A percentile compares a stretch with the other conserved stretches of the same genome.
phyloP scores from a whole-genome alignment of 139 green algal genomes.

The Chlamydomonas incerta region DNA sequence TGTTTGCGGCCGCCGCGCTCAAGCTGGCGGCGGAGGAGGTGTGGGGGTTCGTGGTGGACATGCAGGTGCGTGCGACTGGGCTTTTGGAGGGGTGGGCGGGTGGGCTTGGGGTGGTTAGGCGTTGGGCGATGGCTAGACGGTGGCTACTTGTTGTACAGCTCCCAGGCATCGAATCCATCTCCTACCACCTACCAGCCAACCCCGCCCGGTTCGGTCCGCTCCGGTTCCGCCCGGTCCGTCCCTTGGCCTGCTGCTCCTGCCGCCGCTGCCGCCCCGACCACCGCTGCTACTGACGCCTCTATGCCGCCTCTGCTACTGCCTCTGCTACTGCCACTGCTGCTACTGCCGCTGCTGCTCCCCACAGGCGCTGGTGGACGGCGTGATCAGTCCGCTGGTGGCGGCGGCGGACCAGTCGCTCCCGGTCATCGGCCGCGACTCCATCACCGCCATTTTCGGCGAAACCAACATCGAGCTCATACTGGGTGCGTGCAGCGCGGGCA shows the following conservation, averaged over 20 bases:
- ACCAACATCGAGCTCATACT: slow-evolving; percentile 34
- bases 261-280: too few relatives aligned
- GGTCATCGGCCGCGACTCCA: slow-evolving; percentile 21
- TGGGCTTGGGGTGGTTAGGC: background rate
- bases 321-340: too few relatives aligned
- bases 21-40: slow-evolving; percentile 31
- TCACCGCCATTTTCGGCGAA: slow-evolving; percentile 18
- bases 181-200: too few relatives aligned
- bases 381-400: slow-evolving; percentile 13
- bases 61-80: background rate
- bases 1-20: background rate
- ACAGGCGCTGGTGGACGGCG: slow-evolving; percentile 16
- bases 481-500: slow-evolving; percentile 7
- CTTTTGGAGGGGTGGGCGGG: too few relatives aligned
- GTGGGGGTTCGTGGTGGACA: slow-evolving; percentile 26
- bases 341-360: too few relatives aligned
- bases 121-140: too few relatives aligned
- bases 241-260: too few relatives aligned
- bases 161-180: background rate
- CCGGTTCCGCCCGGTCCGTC: too few relatives aligned
- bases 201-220: too few relatives aligned
- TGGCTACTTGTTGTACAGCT: background rate
- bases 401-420: slow-evolving; percentile 20
- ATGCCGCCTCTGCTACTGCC: too few relatives aligned
- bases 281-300: too few relatives aligned